Percentiles rank a stretch among this genome's conserved stretches.
phyloP scores from a whole-genome alignment of 2,329 filamentous ascomycete genomes.

The Cadophora malorum region DNA sequence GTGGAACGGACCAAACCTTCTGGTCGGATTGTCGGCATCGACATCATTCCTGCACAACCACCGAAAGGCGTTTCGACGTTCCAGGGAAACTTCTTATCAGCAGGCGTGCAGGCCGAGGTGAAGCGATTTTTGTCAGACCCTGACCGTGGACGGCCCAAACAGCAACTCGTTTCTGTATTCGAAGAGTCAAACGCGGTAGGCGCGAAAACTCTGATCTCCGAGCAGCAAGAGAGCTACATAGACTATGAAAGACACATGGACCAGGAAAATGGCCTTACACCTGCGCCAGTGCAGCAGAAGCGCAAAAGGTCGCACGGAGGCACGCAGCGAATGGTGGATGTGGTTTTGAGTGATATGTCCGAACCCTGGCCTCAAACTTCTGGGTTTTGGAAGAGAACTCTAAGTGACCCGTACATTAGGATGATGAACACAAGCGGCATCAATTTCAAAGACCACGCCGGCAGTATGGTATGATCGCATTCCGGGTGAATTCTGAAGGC shows the following conservation, averaged over 20 bases:
- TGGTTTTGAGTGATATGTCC: constrained; percentile 99
- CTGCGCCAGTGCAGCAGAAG: constrained; percentile 44
- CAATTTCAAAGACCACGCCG: constrained; percentile 83
- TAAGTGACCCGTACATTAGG: constrained; percentile 97
- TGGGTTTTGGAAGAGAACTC: constrained; percentile 82
- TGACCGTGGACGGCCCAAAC: constrained; percentile 59
- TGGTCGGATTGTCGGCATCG: constrained; percentile 87
- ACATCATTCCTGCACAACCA: constrained; percentile 90
- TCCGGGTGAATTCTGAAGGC: neutral
- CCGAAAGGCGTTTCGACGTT: constrained; percentile 92
- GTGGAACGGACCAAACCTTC: constrained; percentile 76
- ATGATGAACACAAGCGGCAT: constrained; percentile 99
- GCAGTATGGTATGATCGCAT: constrained; percentile 80
- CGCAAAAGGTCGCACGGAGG: constrained; percentile 47
- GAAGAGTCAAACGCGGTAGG: constrained; percentile 1
- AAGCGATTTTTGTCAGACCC: constrained; percentile 76
- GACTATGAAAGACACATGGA: constrained; percentile 64
- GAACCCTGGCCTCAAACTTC: constrained; percentile 87
- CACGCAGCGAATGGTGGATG: constrained; percentile 73
- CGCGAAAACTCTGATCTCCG: constrained; percentile 35
- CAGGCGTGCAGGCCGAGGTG: constrained; percentile 75
- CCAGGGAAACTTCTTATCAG: constrained; percentile 89
- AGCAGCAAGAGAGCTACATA: constrained; percentile 63
- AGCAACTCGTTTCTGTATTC: constrained; percentile 26
- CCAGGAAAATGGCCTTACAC: constrained; percentile 34